A percentile compares a stretch with the other conserved stretches of the same genome.
These are phyloP conservation scores for Rhodosporidiobolus odoratus DNA, from an alignment of 768 basidiomycete species.

Conservation along the genomic window DNA sequence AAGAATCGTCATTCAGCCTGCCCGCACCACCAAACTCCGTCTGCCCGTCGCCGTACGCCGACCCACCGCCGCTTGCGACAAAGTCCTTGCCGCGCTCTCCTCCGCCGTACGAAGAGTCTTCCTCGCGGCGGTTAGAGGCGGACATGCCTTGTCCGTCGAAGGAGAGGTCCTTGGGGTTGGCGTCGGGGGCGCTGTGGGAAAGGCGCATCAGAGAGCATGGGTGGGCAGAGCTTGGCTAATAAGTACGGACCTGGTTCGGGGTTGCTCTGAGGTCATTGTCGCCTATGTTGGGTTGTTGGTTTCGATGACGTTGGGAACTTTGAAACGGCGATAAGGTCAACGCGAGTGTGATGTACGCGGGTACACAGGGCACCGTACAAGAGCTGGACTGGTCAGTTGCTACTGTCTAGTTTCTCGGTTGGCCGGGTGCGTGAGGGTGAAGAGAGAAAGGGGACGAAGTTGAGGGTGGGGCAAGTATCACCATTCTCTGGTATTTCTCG, in stretches of 20 bases:
- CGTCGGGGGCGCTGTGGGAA: neutral
- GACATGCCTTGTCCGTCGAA: neutral
- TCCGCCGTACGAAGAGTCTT: slow-evolving; percentile 4
- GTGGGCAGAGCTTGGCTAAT: no score
- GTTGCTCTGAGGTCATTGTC: no score
- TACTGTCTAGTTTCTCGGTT: no score
- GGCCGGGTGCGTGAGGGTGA: neutral
- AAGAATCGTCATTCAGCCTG: slow-evolving; percentile 1
- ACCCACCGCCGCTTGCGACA: neutral
- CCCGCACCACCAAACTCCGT: slow-evolving; percentile 13
- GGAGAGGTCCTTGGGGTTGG: neutral
- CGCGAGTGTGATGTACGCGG: no score
- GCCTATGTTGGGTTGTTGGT: no score
- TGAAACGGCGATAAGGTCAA: no score
- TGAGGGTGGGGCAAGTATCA: no score
- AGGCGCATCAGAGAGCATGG: neutral
- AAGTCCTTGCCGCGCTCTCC: slow-evolving; percentile 4
- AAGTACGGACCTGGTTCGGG: no score
- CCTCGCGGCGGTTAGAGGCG: neutral
- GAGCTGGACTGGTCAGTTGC: no score
- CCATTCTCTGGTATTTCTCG: no score
- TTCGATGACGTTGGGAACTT: no score
- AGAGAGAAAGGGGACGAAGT: neutral
- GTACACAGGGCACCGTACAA: no score
- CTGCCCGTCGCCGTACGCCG: slow-evolving; percentile 9